Evolutionary conservation across 2,329 filamentous ascomycete genomes (phyloP), one percentile per base, ranked within the genome.

Genomic region (Dichotomopilus funicola): DNA sequence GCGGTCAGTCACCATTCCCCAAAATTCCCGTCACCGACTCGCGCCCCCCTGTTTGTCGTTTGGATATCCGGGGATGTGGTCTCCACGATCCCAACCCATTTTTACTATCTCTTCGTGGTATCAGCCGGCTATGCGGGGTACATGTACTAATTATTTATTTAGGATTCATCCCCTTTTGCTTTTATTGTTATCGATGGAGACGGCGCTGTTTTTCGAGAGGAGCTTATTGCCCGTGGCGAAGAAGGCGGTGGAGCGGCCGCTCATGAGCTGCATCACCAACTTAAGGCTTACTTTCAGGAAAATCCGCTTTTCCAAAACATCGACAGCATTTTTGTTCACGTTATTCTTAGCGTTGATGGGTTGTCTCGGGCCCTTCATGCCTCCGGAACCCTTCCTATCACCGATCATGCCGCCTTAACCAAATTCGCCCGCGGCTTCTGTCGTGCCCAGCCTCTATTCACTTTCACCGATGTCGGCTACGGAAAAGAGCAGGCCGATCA

Each of bases 131-230:
- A 27, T 27, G 19, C 19, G 19, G 19, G 19, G 19, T 27, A 38
- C 37, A 42, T 13, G 40, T 11, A 42, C 40, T 42, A 12, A 42
- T 42, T 3, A 42, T 11, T 1, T n/a, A 7, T 38, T 4, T 53
- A 71, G 68, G 68, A 71, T 49, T 65, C 66, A 33, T 63, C 64
- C 12, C 63, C 66, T 0, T 70, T 71, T 38, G 69, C 67, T 8
- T 68, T 66, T 40, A 65, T 67, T 33, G 64, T 71, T 44, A 65
- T 72, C 19, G 70, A 72, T 33, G 70, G 70, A 12, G 70, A 71
- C 36, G 70, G 70, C 1, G 68, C 68, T 10, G 57, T 70, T 13
- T 72, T 72, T 45, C 62, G 63, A 19, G 68, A 71, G 10, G 64
- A 67, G 4, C 61, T 69, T 35, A 65, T 71, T 31, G 61, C 58